phyloP scores from a whole-genome alignment of 2,329 filamentous ascomycete genomes.

The Cladophialophora chaetospira region DNA sequence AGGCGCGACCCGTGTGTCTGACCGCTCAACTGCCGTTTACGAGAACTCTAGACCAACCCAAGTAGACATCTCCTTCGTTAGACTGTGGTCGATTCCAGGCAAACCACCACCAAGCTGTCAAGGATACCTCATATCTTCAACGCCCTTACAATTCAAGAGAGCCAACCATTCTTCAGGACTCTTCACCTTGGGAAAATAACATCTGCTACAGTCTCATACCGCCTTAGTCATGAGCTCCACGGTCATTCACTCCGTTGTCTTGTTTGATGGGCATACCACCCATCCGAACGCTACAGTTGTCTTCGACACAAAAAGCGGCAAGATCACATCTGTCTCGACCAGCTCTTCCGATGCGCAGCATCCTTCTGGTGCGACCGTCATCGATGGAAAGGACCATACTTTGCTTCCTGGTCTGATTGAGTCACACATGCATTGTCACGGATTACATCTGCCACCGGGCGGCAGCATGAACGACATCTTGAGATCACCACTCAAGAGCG shows the following conservation, averaged over 20 bases:
- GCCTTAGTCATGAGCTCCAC: slow-evolving; percentile 17
- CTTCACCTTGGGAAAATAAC: neutral
- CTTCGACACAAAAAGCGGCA: slow-evolving; percentile 28
- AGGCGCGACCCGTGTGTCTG: too few relatives aligned
- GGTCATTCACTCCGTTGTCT: slow-evolving; percentile 27
- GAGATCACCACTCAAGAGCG: slow-evolving; percentile 26
- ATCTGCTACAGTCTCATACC: neutral
- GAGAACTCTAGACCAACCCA: too few relatives aligned
- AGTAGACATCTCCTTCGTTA: too few relatives aligned
- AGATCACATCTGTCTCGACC: slow-evolving; percentile 30
- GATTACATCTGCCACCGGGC: slow-evolving; percentile 28
- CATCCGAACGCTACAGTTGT: slow-evolving; percentile 27
- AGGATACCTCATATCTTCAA: too few relatives aligned
- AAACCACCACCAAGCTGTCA: too few relatives aligned
- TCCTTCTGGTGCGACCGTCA: slow-evolving; percentile 26
- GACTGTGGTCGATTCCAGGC: too few relatives aligned
- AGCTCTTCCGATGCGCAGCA: slow-evolving; percentile 1
- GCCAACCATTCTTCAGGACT: neutral
- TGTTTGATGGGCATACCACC: slow-evolving; percentile 29
- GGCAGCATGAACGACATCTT: slow-evolving; percentile 23
- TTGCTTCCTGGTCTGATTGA: slow-evolving; percentile 33
- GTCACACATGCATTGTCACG: slow-evolving; percentile 30
- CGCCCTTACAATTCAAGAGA: too few relatives aligned
- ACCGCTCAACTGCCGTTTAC: too few relatives aligned
- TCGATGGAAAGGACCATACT: slow-evolving; percentile 31